These are phyloP conservation scores for Stenogyne calaminthoides DNA, from an alignment of 305 asterid genomes.

Conservation along the genomic window DNA sequence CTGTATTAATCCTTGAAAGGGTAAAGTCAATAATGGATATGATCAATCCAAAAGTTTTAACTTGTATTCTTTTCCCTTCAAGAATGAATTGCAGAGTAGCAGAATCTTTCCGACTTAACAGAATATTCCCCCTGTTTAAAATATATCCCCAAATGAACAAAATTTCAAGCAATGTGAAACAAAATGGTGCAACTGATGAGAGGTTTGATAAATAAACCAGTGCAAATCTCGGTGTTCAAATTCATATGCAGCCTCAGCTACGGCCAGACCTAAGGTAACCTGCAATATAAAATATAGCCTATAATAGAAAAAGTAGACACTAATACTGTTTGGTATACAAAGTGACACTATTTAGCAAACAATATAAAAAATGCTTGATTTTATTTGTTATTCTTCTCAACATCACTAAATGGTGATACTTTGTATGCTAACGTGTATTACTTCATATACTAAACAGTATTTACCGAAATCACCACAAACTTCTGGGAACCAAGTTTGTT, in stretches of 20 bases:
- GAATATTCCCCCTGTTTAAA: constrained; percentile 84
- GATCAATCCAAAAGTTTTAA: constrained; percentile 73
- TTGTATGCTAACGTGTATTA: no score
- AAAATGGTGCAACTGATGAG: constrained; percentile 25
- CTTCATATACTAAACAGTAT: no score
- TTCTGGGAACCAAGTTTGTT: no score
- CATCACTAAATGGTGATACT: no score
- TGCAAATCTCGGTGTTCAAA: constrained; percentile 96
- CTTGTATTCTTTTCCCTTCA: constrained; percentile 62
- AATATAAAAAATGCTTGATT: no score
- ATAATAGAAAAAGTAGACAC: constrained; percentile 26
- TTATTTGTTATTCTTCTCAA: no score
- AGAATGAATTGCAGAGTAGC: constrained; percentile 67
- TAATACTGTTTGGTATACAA: no score
- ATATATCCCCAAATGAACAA: constrained; percentile 25
- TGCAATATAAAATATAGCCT: constrained; percentile 38
- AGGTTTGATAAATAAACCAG: constrained; percentile 59
- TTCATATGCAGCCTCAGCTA: constrained; percentile 91
- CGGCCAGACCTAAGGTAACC: constrained; percentile 88
- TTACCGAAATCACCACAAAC: no score
- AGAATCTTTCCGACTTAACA: constrained; percentile 66
- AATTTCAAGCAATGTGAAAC: constrained; percentile 20
- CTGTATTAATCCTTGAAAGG: constrained; percentile 92
- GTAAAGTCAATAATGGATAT: constrained; percentile 91
- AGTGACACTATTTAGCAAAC: no score